Base-by-base conservation (phyloP, 495 filamentous ascomycete genomes). In the Lichenothelia convexa region DNA sequence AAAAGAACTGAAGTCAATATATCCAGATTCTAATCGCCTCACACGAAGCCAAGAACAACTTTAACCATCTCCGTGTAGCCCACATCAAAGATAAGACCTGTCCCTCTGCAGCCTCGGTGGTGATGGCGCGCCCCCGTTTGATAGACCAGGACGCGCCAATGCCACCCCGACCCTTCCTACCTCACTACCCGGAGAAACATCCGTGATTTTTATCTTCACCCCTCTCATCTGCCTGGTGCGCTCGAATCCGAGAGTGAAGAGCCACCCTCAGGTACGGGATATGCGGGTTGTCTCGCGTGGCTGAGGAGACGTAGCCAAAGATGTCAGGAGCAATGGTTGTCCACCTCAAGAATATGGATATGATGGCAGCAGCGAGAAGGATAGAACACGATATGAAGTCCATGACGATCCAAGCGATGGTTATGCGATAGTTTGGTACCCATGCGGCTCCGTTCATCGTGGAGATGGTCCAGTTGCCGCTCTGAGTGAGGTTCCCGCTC, bases 241-340 rank as follows among this genome's bases (percentile, higher is more conserved):
- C 13, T 27, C 24, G 7, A 27, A 7, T 27, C 24, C 24, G 24
- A 27, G 13, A 27, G 24, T 13, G 24, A 27, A 13, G 24, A 27
- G 7, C 24, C 24, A 27, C 24, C 24, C 7, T 27, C 24, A 7
- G 24, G 24, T 27, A 27, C 7, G 24, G 24, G 24, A 27, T 27
- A 7, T 7, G 24, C 24, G 24, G 24, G 24, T 27, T 27, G 7
- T 35, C 33, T 6, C 42, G 22, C 15, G 45, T 47, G 21, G 41
- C n/a, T 11, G 22, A 32, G 4, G 37, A 41, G 5, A 44, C 45
- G 31, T 44, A 47, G 7, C 45, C 45, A 22, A 45, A 41, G 24
- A 47, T 47, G 35, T 47, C 45, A 16, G 45, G 42, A 2, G 37
- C 45, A 5, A 44, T 34, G 5, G 41, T 44, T n/a, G 31, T 29